Conservation (phyloP, 495 filamentous ascomycete species). For the Schizothecium vesticola region DNA sequence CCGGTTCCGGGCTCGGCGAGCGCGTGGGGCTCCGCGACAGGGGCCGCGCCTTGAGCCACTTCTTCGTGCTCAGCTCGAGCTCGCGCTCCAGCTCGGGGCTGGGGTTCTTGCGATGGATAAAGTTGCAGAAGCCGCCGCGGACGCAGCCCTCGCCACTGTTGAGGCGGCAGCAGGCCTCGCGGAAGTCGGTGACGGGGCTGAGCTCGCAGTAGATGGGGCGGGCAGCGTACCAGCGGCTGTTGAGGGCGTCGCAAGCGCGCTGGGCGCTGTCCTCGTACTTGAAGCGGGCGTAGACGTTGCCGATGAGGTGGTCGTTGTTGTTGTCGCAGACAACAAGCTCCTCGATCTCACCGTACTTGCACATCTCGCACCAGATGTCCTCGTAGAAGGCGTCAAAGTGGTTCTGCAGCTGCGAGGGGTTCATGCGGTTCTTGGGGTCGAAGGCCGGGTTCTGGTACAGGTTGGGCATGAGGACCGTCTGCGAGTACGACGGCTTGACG, state of each 20-base stretch:
- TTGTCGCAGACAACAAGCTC: conserved; percentile 89
- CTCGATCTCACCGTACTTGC: conserved; percentile 85
- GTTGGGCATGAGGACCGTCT: conserved; percentile 96
- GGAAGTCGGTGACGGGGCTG: conserved; percentile 93
- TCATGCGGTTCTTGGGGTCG: conserved; percentile 96
- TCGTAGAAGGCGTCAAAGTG: conserved; percentile 99
- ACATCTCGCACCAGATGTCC: conserved; percentile 99
- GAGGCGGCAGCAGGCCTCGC: conserved; percentile 93
- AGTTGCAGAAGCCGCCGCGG: conserved; percentile 96
- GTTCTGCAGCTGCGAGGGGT: conserved; percentile 87
- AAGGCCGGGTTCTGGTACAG: conserved; percentile 99
- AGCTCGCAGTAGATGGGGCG: conserved; percentile 97
- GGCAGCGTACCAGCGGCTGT: conserved; percentile 93
- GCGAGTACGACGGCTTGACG: conserved; percentile 96
- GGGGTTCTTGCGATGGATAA: conserved; percentile 96
- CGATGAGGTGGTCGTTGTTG: conserved; percentile 97
- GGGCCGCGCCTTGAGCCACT: conserved; percentile 86
- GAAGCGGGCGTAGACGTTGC: conserved; percentile 99
- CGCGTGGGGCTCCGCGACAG: conserved; percentile 75
- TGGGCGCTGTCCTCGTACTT: conserved; percentile 99
- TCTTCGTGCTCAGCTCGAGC: conserved; percentile 81
- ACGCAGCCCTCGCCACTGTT: conserved; percentile 96
- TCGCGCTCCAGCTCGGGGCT: conserved; percentile 82
- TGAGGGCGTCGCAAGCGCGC: conserved; percentile 86
- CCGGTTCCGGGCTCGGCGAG: conserved; percentile 73